Evolutionary conservation across 371 early-diverging fungal genomes (phyloP), one percentile per base, ranked within the genome.

Genomic region (Mucor circinelloides): DNA sequence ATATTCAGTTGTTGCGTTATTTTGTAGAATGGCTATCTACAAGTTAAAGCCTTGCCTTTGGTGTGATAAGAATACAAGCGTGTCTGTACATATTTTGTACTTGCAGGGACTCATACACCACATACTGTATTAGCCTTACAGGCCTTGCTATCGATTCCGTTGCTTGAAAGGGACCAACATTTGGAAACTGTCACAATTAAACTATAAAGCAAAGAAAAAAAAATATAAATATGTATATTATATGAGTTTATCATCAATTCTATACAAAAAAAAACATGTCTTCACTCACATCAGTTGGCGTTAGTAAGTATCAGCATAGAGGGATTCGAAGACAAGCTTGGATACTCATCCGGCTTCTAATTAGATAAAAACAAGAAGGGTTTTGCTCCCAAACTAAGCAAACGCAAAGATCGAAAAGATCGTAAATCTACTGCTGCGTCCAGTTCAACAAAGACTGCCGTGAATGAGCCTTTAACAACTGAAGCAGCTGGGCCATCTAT

Each of bases 311-410:
- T 25, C 2, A 44, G 15, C 54, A 42, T 6, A 25, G 5, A 34
- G 28, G 44, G 3, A 12, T 27, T 5, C 3, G 30, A 27, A 30
- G 7, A 60, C 25, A 31, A 2, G 1, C 3, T 31, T 30, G 12
- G 1, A 15, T 23, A 1, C 32, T 17, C 4, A 6, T 23, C 13
- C 13, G 28, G 6, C 27, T 44, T 25, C 21, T 46, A 2, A 19
- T 44, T 59, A 74, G 75, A 74, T 21, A 74, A 74, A 65, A 71
- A 71, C 10, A 71, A 58, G 23, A 71, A 71, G 57, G 48, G 52
- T 6, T 74, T 74, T 63, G 64, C 71, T 38, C 75, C 75, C 17
- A 74, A 71, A 36, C 13, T 56, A 27, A 50, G 21, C 8, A 62
- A 63, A 32, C 50, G 58, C 21, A 62, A 65, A 28, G 63, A 54